phyloP scores from a whole-genome alignment of 768 basidiomycete species.

The Cantharellus anzutake region DNA sequence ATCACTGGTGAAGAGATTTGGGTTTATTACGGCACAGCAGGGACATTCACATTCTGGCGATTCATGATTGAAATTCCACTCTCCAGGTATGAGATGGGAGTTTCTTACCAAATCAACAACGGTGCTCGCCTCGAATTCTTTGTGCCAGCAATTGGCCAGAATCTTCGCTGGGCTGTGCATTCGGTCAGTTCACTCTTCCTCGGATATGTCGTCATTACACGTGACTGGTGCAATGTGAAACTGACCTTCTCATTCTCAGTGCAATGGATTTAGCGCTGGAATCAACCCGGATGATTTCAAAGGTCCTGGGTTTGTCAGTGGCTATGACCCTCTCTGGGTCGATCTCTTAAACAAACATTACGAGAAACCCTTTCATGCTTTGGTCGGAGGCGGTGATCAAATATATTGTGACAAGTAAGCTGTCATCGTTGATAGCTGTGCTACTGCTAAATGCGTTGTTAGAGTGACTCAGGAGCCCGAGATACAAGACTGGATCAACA shows the following conservation, averaged over 20 bases:
- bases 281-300: constrained; percentile 78
- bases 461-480: constrained; percentile 77
- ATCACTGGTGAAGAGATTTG: constrained; percentile 52
- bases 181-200: constrained; percentile 29
- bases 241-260: constrained; percentile 25
- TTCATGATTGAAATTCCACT: constrained; percentile 76
- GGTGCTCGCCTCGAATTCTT: constrained; percentile 63
- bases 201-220: neutral
- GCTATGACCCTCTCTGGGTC: constrained; percentile 84
- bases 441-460: neutral
- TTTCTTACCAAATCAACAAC: constrained; percentile 67
- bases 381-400: constrained; percentile 90
- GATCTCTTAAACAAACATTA: constrained; percentile 77
- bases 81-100: constrained; percentile 44
- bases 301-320: constrained; percentile 58
- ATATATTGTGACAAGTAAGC: constrained; percentile 66
- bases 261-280: constrained; percentile 78
- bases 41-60: constrained; percentile 86
- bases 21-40: constrained; percentile 36
- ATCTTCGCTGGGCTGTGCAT: constrained; percentile 83
- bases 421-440: too few species aligned
- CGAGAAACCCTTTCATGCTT: constrained; percentile 65
- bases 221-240: neutral
- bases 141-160: constrained; percentile 61
- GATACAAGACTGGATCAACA: constrained; percentile 66